phyloP scores from a whole-genome alignment of 2,329 filamentous ascomycete genomes.

The Trichoderma citrinoviride region DNA sequence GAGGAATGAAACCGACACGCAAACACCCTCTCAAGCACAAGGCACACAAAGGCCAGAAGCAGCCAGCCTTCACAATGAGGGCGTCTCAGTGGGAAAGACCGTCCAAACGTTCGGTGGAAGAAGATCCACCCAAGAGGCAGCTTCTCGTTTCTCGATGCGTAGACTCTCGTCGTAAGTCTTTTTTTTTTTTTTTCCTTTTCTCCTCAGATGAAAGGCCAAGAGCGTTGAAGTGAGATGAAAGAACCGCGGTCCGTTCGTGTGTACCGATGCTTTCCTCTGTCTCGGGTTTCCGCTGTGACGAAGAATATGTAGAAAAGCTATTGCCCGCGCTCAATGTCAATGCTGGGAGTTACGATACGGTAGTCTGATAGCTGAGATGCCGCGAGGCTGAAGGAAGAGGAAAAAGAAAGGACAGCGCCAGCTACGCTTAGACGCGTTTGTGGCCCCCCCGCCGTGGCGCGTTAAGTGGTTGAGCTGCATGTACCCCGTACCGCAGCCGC shows the following conservation, averaged over 20 bases:
- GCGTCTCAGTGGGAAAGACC: background rate
- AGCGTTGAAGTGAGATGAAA: too few species aligned
- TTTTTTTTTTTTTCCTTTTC: too few species aligned
- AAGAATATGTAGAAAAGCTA: too few species aligned
- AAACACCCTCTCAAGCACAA: background rate
- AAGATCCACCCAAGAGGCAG: too few species aligned
- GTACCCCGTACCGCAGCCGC: background rate
- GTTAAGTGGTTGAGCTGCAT: constrained; percentile 29
- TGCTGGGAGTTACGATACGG: background rate
- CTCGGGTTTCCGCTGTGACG: too few species aligned
- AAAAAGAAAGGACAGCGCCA: background rate
- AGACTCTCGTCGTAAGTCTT: too few species aligned
- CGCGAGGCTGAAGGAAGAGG: background rate
- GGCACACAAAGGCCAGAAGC: background rate
- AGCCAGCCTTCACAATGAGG: background rate
- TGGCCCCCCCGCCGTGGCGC: constrained; percentile 29
- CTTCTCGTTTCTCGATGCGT: too few species aligned
- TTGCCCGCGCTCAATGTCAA: background rate
- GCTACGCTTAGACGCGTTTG: constrained; percentile 27
- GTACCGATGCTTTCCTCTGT: too few species aligned
- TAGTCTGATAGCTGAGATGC: background rate
- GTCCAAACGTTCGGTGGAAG: too few species aligned
- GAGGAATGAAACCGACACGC: background rate
- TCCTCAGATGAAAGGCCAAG: too few species aligned
- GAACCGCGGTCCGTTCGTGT: too few species aligned